These are phyloP conservation scores for Diaporthe destruens DNA, from an alignment of 2,329 filamentous ascomycete genomes.

Conservation along the genomic window DNA sequence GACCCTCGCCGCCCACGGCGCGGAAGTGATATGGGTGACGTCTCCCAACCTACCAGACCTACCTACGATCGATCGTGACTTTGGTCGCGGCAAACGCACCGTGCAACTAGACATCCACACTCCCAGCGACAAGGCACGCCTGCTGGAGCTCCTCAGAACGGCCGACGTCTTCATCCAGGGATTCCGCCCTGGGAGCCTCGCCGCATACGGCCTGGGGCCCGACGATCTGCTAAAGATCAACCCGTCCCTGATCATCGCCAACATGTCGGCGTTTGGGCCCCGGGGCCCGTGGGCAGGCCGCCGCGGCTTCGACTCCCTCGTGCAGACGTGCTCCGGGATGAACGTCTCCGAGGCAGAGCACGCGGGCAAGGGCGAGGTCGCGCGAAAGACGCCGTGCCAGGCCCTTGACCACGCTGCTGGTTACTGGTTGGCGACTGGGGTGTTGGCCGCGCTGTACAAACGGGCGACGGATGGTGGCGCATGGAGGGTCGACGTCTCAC, in stretches of 20 bases:
- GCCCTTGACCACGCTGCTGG: not conserved
- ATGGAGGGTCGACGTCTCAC: not conserved
- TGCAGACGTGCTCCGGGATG: slow-evolving; percentile 4
- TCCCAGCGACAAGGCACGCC: not conserved
- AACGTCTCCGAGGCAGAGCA: not conserved
- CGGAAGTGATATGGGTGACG: slow-evolving; percentile 10
- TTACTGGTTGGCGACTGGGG: not conserved
- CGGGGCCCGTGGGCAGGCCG: not conserved
- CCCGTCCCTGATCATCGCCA: not conserved
- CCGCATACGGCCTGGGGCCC: not conserved
- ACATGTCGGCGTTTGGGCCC: slow-evolving; percentile 7
- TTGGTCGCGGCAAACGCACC: not conserved
- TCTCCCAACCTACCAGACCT: not conserved
- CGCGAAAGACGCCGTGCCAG: slow-evolving; percentile 1
- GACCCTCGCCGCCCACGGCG: not conserved
- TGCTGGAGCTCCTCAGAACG: not conserved
- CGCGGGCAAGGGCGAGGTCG: not conserved
- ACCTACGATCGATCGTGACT: slow-evolving; percentile 2
- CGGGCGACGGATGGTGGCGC: not conserved
- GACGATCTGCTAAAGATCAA: not conserved
- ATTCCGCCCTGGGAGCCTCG: not conserved
- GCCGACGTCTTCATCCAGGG: not conserved
- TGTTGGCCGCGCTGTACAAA: not conserved
- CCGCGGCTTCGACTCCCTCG: not conserved
- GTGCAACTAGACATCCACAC: slow-evolving; percentile 3